phyloP scores from a whole-genome alignment of 495 filamentous ascomycete genomes.

The Mycothermus thermophilus region DNA sequence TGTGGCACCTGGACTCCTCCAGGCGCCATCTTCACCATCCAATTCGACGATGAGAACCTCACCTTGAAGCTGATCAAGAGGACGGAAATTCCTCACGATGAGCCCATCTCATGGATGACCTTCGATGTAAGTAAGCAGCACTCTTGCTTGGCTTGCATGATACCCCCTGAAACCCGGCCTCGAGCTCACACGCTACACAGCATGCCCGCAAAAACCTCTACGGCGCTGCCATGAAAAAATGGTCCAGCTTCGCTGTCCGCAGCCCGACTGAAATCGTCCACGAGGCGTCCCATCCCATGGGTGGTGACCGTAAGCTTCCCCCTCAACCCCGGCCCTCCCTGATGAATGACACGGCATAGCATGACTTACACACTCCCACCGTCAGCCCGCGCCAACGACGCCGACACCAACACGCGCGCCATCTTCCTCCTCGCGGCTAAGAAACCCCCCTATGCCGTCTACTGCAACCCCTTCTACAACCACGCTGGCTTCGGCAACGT shows the following conservation, averaged over 20 bases:
- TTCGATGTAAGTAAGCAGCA: constrained; percentile 50
- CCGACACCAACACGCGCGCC: constrained; percentile 65
- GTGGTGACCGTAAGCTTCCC: constrained; percentile 33
- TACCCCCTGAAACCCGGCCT: too few species aligned
- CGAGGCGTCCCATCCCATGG: constrained; percentile 55
- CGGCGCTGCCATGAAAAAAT: constrained; percentile 80
- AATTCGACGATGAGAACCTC: constrained; percentile 65
- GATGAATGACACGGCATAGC: neutral
- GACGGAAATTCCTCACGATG: constrained; percentile 62
- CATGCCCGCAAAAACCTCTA: constrained; percentile 73
- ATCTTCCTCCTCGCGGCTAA: constrained; percentile 73
- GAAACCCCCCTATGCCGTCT: constrained; percentile 63
- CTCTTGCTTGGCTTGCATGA: too few species aligned
- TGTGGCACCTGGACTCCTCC: constrained; percentile 74
- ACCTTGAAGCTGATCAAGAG: constrained; percentile 59
- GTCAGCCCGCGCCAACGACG: constrained; percentile 49
- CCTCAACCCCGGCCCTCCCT: neutral
- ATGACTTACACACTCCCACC: neutral
- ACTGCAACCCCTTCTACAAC: constrained; percentile 78
- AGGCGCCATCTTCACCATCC: constrained; percentile 72
- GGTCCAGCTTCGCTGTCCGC: constrained; percentile 64
- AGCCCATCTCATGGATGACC: constrained; percentile 84
- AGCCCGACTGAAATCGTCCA: constrained; percentile 68
- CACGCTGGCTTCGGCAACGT: constrained; percentile 67
- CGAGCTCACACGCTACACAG: constrained; percentile 24